Percentiles rank a stretch among this genome's conserved stretches.
These are phyloP conservation scores for Dictyostelium intermedium DNA, from an alignment of 78 protist genomes.

Conservation along the genomic window DNA sequence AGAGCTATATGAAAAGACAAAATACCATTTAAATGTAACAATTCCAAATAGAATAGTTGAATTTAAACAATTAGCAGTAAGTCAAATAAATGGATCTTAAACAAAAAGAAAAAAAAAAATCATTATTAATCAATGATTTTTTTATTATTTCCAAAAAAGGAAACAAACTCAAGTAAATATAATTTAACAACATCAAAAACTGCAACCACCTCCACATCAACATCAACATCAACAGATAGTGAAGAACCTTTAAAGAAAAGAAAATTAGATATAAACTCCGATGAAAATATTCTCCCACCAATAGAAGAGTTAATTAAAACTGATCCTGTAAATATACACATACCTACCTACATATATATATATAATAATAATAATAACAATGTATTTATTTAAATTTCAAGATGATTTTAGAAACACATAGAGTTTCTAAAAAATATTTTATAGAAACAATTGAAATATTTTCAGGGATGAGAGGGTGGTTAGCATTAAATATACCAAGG, in stretches of 20 bases:
- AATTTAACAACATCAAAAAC: neutral
- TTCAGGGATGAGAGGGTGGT: constrained; percentile 18
- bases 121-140: neutral
- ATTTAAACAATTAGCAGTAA: constrained; percentile 14
- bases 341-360: too few species aligned
- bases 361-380: neutral
- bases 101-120: too few species aligned
- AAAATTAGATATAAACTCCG: neutral
- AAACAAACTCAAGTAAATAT: neutral
- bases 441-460: constrained; percentile 33
- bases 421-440: neutral
- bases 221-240: too few species aligned
- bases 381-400: neutral
- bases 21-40: neutral
- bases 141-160: too few species aligned
- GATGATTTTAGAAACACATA: constrained; percentile 1
- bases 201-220: neutral
- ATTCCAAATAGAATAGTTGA: constrained; percentile 32
- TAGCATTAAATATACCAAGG: constrained; percentile 34
- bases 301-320: constrained; percentile 14
- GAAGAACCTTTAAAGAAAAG: neutral
- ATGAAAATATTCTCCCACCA: neutral
- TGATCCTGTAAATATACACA: constrained; percentile 2
- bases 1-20: constrained; percentile 5
- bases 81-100: neutral